Evolutionary conservation across 352 stramenopile species (phyloP), one percentile per base, ranked within the genome.

Genomic region (Phytophthora crassamura): DNA sequence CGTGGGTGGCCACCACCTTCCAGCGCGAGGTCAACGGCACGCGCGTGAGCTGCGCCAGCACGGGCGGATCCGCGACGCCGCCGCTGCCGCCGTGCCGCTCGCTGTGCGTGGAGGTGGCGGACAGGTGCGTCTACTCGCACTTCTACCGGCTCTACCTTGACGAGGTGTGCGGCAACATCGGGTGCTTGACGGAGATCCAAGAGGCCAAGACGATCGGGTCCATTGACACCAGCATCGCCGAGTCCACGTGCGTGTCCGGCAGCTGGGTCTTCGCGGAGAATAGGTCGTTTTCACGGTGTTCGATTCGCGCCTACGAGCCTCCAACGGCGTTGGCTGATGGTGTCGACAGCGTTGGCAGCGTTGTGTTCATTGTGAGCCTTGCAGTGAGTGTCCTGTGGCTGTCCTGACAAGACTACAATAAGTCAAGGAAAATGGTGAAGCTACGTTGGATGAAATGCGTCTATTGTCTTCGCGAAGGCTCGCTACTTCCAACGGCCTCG

Each of bases 101-200:
- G 39, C 54, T 93, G 52, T 91, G 82, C 18, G 84, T 93, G 16
- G 82, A 93, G 35, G 82, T 93, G 33, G 82, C 84, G 25, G 84
- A 93, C 65, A 86, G 84, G 36, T 93, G 84, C 22, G 82, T 93
- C 20, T 93, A 89, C 59, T 85, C 78, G 59, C 77, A 88, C 51
- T 82, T 90, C 11, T 93, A 90, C 52, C 71, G 75, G 9, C 52
- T 74, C 6, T 91, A 89, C 47, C 54, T 93, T 10, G 74, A 86
- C 22, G 80, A 89, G 15, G 82, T 91, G 2, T 93, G 84, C 38
- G 78, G 74, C n/a, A 86, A 80, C 36, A 78, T 93, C 4, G 56
- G 55, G 2, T 93, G 84, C 39, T 76, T 89, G 35, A 81, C 52
- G 15, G 82, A 90, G 53, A 70, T 77, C 22, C 55, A 88, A 16